phyloP scores from a whole-genome alignment of 225 moss, liverwort and hornwort genomes.

The Takakia lepidozioides region DNA sequence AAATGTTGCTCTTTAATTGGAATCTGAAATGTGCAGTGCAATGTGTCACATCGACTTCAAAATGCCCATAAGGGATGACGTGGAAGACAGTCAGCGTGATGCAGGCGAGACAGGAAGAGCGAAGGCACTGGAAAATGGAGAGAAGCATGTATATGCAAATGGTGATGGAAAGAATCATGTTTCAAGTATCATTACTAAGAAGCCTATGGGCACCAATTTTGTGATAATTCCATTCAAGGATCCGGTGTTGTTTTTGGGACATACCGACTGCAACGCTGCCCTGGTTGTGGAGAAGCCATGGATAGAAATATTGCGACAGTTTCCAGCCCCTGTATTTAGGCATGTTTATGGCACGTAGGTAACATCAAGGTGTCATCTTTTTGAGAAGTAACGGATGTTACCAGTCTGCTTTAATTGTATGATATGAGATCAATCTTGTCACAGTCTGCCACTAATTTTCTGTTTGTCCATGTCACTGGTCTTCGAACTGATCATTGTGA shows the following conservation, averaged over 20 bases:
- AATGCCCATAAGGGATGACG: conserved; percentile 44
- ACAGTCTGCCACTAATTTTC: too few species aligned
- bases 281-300: conserved; percentile 94
- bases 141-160: conserved; percentile 23
- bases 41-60: conserved; percentile 94
- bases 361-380: conserved; percentile 23
- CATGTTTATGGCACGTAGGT: conserved; percentile 90
- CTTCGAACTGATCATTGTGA: too few species aligned
- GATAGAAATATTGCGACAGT: conserved; percentile 76
- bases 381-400: too few species aligned
- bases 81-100: conserved; percentile 8
- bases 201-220: conserved; percentile 44
- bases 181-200: conserved; percentile 22
- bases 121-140: conserved; percentile 18
- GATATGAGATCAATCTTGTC: too few species aligned
- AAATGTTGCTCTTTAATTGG: too few species aligned
- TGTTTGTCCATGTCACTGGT: too few species aligned
- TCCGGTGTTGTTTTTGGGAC: conserved; percentile 90
- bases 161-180: conserved; percentile 45
- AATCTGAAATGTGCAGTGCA: conserved; percentile 62
- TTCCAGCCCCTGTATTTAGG: conserved; percentile 86
- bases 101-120: conserved; percentile 11
- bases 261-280: conserved; percentile 49
- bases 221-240: conserved; percentile 67
- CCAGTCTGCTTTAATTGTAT: too few species aligned